Evolutionary conservation across 163 green algal species (phyloP).

Genomic region (Trebouxia gelatinosa): DNA sequence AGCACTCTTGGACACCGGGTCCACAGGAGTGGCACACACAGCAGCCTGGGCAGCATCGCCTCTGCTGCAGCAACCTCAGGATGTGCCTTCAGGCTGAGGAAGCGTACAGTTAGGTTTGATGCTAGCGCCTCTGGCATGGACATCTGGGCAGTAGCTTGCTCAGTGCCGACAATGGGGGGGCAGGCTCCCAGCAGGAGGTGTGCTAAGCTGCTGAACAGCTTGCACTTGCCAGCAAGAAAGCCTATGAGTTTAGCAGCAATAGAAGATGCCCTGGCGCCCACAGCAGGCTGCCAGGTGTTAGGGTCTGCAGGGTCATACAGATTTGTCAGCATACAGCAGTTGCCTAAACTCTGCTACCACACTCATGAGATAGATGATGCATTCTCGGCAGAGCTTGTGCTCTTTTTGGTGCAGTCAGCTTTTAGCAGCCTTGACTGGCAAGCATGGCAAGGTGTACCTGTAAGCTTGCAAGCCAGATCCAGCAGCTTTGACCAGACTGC

Average conservation of each 20-base stretch:
- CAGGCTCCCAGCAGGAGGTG: neutral
- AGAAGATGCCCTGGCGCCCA: neutral
- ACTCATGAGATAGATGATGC: neutral
- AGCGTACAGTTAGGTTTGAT: slow-evolving; percentile 4
- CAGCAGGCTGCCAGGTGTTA: slow-evolving; percentile 23
- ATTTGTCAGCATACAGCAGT: no score
- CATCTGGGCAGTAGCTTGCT: slow-evolving; percentile 2
- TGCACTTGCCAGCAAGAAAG: slow-evolving; percentile 10
- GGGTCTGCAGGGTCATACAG: neutral
- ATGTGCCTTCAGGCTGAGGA: slow-evolving; percentile 13
- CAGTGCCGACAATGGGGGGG: neutral
- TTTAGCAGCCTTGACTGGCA: neutral
- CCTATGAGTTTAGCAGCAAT: neutral
- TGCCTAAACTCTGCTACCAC: no score
- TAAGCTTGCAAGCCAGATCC: neutral
- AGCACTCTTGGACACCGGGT: neutral
- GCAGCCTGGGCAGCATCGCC: neutral
- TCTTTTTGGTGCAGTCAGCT: neutral
- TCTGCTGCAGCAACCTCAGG: slow-evolving; percentile 6
- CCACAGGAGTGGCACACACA: slow-evolving; percentile 34
- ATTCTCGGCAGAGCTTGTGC: neutral
- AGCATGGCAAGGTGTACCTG: neutral
- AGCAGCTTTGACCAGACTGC: neutral
- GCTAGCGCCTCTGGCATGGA: slow-evolving; percentile 8
- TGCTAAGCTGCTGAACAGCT: neutral